Evolutionary conservation across 495 filamentous ascomycete species (phyloP).

Genomic region (Penicillium dipodomyicola): DNA sequence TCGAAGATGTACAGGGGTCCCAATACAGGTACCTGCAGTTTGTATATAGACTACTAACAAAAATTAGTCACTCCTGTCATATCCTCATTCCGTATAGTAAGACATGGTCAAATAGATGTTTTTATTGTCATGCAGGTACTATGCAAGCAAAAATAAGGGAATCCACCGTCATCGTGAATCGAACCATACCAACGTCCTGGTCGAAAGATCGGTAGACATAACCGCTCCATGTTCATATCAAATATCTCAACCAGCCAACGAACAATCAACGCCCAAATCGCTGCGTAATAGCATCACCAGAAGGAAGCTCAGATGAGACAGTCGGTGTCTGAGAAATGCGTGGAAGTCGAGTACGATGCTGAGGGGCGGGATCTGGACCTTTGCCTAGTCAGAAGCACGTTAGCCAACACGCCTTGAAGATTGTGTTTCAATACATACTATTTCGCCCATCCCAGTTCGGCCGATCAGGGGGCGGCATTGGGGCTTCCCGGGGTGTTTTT

Average conservation of each 20-base stretch:
- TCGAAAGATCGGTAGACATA: not conserved
- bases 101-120: not conserved
- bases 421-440: conserved; percentile 17
- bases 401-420: not conserved
- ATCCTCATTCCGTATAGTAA: no score
- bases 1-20: no score
- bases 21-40: no score
- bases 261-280: conserved; percentile 20
- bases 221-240: not conserved
- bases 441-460: conserved; percentile 19
- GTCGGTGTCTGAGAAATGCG: conserved; percentile 14
- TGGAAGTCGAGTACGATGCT: conserved; percentile 32
- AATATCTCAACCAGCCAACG: not conserved
- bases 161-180: not conserved
- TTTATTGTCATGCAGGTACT: not conserved
- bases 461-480: conserved; percentile 33
- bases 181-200: not conserved
- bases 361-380: conserved; percentile 8
- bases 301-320: conserved; percentile 17
- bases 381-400: conserved; percentile 2
- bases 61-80: no score
- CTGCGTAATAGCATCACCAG: conserved; percentile 22
- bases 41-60: no score
- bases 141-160: not conserved
- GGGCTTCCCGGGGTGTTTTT: conserved; percentile 11